These are phyloP conservation scores for Thalassiosira allenii DNA, from an alignment of 352 stramenopile species.

Conservation along the genomic window DNA sequence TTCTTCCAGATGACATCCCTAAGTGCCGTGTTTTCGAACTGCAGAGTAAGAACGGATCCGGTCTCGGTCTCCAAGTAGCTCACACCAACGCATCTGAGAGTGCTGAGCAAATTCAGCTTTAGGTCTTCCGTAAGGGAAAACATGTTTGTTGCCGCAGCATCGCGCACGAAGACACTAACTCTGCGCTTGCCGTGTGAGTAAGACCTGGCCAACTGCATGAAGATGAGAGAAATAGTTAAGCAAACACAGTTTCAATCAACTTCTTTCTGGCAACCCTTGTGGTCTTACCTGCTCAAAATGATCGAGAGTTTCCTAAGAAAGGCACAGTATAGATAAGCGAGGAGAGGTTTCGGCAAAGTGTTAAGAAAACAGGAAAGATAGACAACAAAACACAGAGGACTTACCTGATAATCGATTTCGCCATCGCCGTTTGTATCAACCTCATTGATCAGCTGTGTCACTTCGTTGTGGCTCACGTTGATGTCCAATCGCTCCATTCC, in stretches of 20 bases:
- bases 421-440: conserved; percentile 73
- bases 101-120: conserved; percentile 87
- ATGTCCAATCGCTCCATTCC: conserved; percentile 59
- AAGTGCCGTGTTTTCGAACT: conserved; percentile 89
- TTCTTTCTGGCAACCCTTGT: too few relatives aligned
- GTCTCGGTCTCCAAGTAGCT: conserved; percentile 83
- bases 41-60: conserved; percentile 86
- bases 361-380: too few relatives aligned
- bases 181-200: conserved; percentile 48
- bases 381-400: too few relatives aligned
- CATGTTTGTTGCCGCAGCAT: conserved; percentile 18
- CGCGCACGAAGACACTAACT: conserved; percentile 27
- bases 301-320: conserved; percentile 53
- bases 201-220: conserved; percentile 17
- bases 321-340: too few relatives aligned
- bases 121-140: conserved; percentile 85
- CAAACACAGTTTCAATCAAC: too few relatives aligned
- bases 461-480: conserved; percentile 52
- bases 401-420: conserved; percentile 64
- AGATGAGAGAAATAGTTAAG: too few relatives aligned
- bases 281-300: conserved; percentile 63
- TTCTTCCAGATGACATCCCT: conserved; percentile 87
- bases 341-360: too few relatives aligned
- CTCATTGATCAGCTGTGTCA: conserved; percentile 65
- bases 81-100: conserved; percentile 86